Evolutionary conservation across 2,329 filamentous ascomycete genomes (phyloP).

Genomic region (Madurella mycetomatis): DNA sequence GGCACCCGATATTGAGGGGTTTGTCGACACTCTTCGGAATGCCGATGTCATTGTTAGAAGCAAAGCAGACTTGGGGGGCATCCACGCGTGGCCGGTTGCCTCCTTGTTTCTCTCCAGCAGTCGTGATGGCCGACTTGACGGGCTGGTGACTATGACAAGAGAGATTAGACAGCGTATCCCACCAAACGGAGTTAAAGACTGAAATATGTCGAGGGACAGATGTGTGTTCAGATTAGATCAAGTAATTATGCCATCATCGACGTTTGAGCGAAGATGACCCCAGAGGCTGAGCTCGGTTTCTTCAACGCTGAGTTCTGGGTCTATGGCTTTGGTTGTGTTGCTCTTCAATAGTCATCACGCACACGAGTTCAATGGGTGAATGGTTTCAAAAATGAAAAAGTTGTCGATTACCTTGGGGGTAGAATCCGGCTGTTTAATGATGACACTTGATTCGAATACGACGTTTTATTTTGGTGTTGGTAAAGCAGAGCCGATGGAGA

Average conservation of each 20-base stretch:
- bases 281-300: constrained; percentile 51
- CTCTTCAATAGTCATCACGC: constrained; percentile 25
- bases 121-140: constrained; percentile 47
- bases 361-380: not conserved
- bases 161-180: constrained; percentile 33
- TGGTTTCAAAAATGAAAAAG: no score
- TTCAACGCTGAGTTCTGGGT: constrained; percentile 30
- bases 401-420: no score
- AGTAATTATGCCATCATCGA: constrained; percentile 49
- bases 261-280: constrained; percentile 40
- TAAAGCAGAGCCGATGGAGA: not conserved
- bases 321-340: constrained; percentile 32
- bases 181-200: not conserved
- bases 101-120: constrained; percentile 51
- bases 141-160: constrained; percentile 41
- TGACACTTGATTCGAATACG: no score
- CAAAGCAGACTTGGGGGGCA: constrained; percentile 59
- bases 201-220: not conserved
- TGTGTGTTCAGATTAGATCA: constrained; percentile 60
- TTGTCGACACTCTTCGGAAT: constrained; percentile 53
- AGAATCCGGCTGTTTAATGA: no score
- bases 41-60: constrained; percentile 51
- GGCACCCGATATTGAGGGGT: constrained; percentile 60
- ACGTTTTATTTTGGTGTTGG: no score
- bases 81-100: constrained; percentile 82